Percentiles rank a stretch among this genome's conserved stretches.
phyloP scores from a whole-genome alignment of 1,139 yeast genomes.

The Geotrichum bryndzae region DNA sequence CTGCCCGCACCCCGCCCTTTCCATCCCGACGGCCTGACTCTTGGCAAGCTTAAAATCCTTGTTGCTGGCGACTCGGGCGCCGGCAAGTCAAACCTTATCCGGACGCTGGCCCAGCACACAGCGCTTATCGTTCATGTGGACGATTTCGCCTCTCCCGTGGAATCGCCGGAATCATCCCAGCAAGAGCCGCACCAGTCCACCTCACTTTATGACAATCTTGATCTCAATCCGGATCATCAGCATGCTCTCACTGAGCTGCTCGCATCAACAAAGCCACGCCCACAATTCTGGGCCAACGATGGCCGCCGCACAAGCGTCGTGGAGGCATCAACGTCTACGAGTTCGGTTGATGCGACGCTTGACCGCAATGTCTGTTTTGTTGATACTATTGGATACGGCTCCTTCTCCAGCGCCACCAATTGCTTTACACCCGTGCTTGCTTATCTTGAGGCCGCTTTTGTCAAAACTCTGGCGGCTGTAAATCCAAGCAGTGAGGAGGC shows the following conservation, averaged over 20 bases:
- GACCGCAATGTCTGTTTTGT: slow-evolving; percentile 17
- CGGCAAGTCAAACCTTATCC: too few relatives aligned
- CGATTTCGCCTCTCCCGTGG: slow-evolving; percentile 8
- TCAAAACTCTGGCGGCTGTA: slow-evolving; percentile 28
- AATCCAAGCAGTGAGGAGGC: slow-evolving; percentile 26
- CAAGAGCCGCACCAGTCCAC: slow-evolving; percentile 1
- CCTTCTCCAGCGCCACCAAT: slow-evolving; percentile 14
- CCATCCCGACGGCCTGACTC: slow-evolving; percentile 4
- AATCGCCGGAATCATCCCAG: too few relatives aligned
- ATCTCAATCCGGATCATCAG: too few relatives aligned
- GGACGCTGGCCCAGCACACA: slow-evolving; percentile 8
- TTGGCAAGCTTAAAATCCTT: slow-evolving; percentile 14
- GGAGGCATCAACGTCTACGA: slow-evolving; percentile 10
- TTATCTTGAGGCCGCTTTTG: slow-evolving; percentile 28
- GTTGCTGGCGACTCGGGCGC: slow-evolving; percentile 6
- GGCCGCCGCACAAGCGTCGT: neutral
- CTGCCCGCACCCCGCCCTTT: too few relatives aligned
- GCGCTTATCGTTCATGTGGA: slow-evolving; percentile 28
- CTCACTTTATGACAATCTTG: neutral
- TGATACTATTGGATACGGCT: neutral
- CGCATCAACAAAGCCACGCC: slow-evolving; percentile 4
- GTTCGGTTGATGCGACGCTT: neutral
- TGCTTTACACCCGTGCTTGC: slow-evolving; percentile 20
- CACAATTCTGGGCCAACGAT: neutral
- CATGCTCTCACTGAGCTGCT: slow-evolving; percentile 3